A percentile compares a stretch with the other conserved stretches of the same genome.
These are phyloP conservation scores for Arachis hypogaea DNA, from an alignment of 306 rosid species.

Conservation along the genomic window DNA sequence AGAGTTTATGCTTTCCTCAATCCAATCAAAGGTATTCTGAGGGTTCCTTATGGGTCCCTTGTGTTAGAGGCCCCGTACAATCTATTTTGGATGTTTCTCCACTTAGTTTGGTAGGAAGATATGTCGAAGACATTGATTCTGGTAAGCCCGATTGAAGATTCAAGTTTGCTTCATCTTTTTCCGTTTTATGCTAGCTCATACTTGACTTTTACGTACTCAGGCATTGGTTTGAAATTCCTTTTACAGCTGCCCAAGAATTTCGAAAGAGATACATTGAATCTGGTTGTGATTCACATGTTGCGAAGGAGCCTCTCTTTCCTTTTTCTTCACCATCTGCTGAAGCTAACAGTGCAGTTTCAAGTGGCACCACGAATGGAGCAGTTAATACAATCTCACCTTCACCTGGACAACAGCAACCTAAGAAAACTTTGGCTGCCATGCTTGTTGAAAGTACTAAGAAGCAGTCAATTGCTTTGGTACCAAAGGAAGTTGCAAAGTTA, in stretches of 20 bases:
- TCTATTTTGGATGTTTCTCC: conserved; percentile 83
- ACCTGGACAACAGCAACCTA: conserved; percentile 62
- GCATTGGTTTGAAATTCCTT: conserved; percentile 46
- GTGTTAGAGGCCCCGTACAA: conserved; percentile 57
- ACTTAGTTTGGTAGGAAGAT: conserved; percentile 66
- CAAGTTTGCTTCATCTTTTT: conserved; percentile 36
- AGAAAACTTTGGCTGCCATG: conserved; percentile 85
- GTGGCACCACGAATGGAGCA: conserved; percentile 45
- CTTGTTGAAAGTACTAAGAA: conserved; percentile 92
- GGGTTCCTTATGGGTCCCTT: conserved; percentile 67
- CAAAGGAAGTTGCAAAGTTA: conserved; percentile 75
- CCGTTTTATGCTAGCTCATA: conserved; percentile 33
- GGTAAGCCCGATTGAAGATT: conserved; percentile 56
- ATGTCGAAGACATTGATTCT: conserved; percentile 62
- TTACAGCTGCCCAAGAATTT: conserved; percentile 69
- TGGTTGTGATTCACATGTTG: conserved; percentile 52
- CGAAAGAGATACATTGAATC: conserved; percentile 65
- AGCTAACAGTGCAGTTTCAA: conserved; percentile 51
- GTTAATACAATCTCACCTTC: conserved; percentile 48
- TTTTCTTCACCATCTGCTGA: conserved; percentile 51
- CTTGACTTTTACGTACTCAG: conserved; percentile 41
- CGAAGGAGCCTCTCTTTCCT: conserved; percentile 81
- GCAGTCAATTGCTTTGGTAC: conserved; percentile 86
- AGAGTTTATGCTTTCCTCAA: conserved; percentile 44
- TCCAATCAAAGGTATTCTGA: conserved; percentile 53